Base-by-base conservation (phyloP, 2,329 filamentous ascomycete species). In the Drechslerella dactyloides region DNA sequence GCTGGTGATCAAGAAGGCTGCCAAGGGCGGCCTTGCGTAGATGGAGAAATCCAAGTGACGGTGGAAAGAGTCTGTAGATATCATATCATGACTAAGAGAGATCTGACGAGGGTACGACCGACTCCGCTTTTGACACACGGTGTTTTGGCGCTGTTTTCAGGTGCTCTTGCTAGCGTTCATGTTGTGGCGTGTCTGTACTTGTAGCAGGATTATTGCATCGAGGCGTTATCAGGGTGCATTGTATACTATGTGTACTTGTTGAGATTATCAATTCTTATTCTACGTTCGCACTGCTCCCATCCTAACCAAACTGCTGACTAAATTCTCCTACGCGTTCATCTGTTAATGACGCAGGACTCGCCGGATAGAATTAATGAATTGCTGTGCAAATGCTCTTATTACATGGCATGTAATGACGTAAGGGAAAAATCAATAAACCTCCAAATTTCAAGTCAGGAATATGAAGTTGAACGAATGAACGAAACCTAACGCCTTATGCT, bases 151-250 rank as follows among this genome's bases (percentile, higher is more conserved):
- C 19, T 33, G 27, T 33, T 30, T 51, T 46, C 42, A n/a, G 40
- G 37, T 23, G 40, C 57, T 15, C 23, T 58, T 48, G 54, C 15
- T 46, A 60, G 68, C 60, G 42, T 17, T 51, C n/a, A 33, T 44
- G 13, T n/a, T 48, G 35, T 42, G 27, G 17, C 33, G 19, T 55
- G 54, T 69, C 27, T 33, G 27, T 33, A 8, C 27, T 33, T 33
- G 27, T 33, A 33, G 37, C n/a, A 48, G 37, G 37, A 54, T 68
- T 59, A 33, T 2, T 27, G 46, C 24, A 40, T 33, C 4, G 30
- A 55, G 60, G 68, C 60, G 60, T 65, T 72, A 50, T 53, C 48
- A 60, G 68, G 50, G 68, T 55, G 44, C 15, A 17, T 55, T n/a
- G 37, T 42, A 17, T 70, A 30, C 11, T 48, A 19, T 48, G 44